phyloP scores from a whole-genome alignment of 2,329 filamentous ascomycete genomes.

The Pseudofabraea citricarpa region DNA sequence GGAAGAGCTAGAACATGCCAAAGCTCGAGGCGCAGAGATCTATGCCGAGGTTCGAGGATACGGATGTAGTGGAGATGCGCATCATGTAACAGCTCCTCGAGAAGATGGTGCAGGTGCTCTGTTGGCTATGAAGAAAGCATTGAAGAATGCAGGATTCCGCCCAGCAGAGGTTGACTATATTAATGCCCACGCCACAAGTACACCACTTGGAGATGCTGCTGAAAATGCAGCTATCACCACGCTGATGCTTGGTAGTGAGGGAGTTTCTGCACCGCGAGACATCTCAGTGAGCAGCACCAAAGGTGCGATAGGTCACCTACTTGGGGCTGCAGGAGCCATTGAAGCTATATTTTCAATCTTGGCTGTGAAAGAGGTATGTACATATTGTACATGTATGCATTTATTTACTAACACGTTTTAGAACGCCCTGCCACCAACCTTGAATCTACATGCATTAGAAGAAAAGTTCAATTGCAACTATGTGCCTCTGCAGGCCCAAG shows the following conservation, averaged over 20 bases:
- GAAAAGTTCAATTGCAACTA: constrained; percentile 79
- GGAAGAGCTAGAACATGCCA: constrained; percentile 88
- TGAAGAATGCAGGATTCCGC: constrained; percentile 65
- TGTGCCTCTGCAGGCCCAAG: constrained; percentile 66
- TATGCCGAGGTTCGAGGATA: constrained; percentile 90
- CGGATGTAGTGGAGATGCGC: constrained; percentile 82
- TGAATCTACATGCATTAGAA: constrained; percentile 70
- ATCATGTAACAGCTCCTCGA: constrained; percentile 89
- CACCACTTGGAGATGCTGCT: constrained; percentile 76
- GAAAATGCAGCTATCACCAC: constrained; percentile 79
- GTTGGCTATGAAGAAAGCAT: constrained; percentile 77
- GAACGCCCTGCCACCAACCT: constrained; percentile 77
- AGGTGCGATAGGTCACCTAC: constrained; percentile 83
- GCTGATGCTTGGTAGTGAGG: constrained; percentile 70
- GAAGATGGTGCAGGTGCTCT: constrained; percentile 78
- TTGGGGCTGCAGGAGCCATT: constrained; percentile 86
- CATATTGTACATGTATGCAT: not conserved
- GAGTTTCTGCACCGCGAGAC: constrained; percentile 52
- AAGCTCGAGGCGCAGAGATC: constrained; percentile 69
- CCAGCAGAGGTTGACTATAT: constrained; percentile 80
- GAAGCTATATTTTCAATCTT: constrained; percentile 84
- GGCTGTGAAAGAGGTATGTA: constrained; percentile 69
- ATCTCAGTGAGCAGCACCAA: constrained; percentile 92
- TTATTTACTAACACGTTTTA: constrained; percentile 30
- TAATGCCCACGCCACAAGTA: constrained; percentile 93